phyloP scores from a whole-genome alignment of 2,329 filamentous ascomycete genomes.

The Ceratocystis albifundus region DNA sequence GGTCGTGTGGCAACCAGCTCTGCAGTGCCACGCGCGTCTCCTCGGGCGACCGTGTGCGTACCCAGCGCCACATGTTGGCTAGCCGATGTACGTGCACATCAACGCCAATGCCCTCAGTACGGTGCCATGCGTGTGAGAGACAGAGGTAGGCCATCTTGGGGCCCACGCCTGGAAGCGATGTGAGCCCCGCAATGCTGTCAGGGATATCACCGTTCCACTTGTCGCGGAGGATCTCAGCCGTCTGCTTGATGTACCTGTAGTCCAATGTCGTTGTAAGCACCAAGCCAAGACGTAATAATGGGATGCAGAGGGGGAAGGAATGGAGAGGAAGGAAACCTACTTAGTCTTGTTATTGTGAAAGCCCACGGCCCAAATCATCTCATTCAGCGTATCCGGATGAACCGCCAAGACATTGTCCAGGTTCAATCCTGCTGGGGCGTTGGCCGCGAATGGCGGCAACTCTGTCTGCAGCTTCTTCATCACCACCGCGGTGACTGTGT shows the following conservation, averaged over 20 bases:
- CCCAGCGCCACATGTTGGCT: constrained; percentile 89
- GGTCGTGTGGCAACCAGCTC: constrained; percentile 69
- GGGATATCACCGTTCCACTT: constrained; percentile 67
- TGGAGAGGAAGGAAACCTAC: constrained; percentile 32
- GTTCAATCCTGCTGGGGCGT: constrained; percentile 47
- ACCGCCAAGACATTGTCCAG: constrained; percentile 67
- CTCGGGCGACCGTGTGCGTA: constrained; percentile 69
- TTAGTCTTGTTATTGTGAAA: constrained; percentile 94
- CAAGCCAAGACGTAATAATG: not conserved
- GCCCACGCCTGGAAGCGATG: constrained; percentile 71
- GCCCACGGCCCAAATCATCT: constrained; percentile 70
- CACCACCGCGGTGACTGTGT: constrained; percentile 74
- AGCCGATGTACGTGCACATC: constrained; percentile 94
- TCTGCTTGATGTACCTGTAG: constrained; percentile 53
- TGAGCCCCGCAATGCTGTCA: constrained; percentile 60
- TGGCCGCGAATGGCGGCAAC: constrained; percentile 43
- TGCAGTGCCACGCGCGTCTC: constrained; percentile 66
- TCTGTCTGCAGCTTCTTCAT: constrained; percentile 70
- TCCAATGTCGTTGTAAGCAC: not conserved
- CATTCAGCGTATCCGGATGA: constrained; percentile 52
- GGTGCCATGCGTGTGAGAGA: constrained; percentile 58
- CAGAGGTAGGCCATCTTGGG: constrained; percentile 93
- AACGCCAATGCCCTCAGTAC: constrained; percentile 69
- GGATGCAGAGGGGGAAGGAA: not conserved
- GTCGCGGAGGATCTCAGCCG: constrained; percentile 62